Conservation (phyloP, 2,329 filamentous ascomycete genomes). For the Pseudocercospora vitis region DNA sequence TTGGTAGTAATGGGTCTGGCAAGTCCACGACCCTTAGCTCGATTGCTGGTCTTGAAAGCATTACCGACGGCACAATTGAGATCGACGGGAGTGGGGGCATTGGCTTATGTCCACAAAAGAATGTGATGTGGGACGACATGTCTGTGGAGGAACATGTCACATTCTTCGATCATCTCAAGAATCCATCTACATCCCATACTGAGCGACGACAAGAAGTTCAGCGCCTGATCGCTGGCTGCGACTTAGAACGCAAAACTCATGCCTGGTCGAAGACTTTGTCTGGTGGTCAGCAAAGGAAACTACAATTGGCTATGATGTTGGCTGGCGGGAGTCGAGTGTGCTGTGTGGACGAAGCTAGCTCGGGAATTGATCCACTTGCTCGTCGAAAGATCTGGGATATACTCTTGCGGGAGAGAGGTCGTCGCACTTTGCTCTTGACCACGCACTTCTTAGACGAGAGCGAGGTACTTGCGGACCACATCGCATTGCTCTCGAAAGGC, state of each 20-base stretch:
- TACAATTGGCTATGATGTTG: conserved; percentile 90
- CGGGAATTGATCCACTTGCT: conserved; percentile 79
- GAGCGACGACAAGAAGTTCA: conserved; percentile 57
- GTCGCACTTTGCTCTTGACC: conserved; percentile 77
- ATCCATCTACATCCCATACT: conserved; percentile 43
- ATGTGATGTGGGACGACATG: conserved; percentile 87
- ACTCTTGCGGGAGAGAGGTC: conserved; percentile 74
- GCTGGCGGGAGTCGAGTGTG: conserved; percentile 79
- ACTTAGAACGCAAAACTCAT: conserved; percentile 69
- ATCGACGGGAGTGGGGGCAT: conserved; percentile 77
- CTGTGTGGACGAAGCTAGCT: conserved; percentile 85
- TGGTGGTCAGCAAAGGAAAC: conserved; percentile 83
- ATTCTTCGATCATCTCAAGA: conserved; percentile 81
- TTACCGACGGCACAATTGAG: conserved; percentile 73
- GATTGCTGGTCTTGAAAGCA: conserved; percentile 76
- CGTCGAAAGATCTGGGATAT: conserved; percentile 91
- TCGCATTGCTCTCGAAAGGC: conserved; percentile 81
- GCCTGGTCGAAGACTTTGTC: conserved; percentile 74
- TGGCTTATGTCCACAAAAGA: conserved; percentile 88
- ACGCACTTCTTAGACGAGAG: conserved; percentile 92
- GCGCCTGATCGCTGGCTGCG: conserved; percentile 67
- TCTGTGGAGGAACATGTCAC: conserved; percentile 81
- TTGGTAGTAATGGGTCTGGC: conserved; percentile 86
- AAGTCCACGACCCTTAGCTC: conserved; percentile 89
- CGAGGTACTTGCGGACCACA: conserved; percentile 80